These are phyloP conservation scores for Capsicum pubescens DNA, from an alignment of 257 asterid genomes.

Conservation along the genomic window DNA sequence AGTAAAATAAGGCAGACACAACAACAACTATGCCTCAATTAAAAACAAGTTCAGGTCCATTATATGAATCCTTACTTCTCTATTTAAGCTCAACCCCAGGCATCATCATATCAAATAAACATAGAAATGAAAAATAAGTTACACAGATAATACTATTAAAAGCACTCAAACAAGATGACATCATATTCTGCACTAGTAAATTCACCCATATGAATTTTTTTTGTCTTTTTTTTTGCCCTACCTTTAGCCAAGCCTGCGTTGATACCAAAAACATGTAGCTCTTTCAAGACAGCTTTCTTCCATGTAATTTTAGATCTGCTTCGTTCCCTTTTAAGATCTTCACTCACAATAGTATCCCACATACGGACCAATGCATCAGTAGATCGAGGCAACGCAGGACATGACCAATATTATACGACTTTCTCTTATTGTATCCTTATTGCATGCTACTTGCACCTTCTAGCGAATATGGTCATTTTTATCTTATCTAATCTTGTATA, in stretches of 20 bases:
- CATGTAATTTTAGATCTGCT: neutral
- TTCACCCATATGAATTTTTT: neutral
- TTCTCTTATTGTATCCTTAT: neutral
- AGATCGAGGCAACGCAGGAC: neutral
- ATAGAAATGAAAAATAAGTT: neutral
- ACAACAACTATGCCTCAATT: neutral
- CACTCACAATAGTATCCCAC: neutral
- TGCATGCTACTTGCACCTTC: neutral
- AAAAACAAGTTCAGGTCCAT: neutral
- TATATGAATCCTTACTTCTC: neutral
- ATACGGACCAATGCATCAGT: neutral
- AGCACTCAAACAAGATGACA: neutral
- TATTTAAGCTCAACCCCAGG: neutral
- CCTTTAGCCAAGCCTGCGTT: neutral
- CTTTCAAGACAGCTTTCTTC: neutral
- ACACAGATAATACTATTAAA: neutral
- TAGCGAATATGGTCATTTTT: neutral
- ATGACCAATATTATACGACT: neutral
- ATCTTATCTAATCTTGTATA: neutral
- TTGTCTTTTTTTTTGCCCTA: neutral
- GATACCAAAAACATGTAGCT: neutral
- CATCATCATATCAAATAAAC: neutral
- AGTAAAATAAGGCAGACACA: neutral
- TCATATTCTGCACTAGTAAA: neutral
- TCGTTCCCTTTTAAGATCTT: neutral